A percentile compares a stretch with the other conserved stretches of the same genome.
Conservation (phyloP, 495 filamentous ascomycete genomes). For the Penicillium manginii region DNA sequence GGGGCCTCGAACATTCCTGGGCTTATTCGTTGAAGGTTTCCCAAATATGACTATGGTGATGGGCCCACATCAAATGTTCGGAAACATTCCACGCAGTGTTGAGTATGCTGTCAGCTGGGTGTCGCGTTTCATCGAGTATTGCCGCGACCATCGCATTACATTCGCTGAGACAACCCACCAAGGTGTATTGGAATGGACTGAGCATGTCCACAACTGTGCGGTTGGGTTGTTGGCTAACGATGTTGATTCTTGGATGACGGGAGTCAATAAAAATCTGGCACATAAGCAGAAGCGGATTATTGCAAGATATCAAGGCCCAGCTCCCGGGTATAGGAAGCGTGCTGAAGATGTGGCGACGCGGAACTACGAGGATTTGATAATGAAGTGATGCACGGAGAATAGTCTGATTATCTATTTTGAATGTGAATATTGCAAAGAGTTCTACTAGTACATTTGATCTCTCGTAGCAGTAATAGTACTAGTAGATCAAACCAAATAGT, state of each 20-base stretch:
- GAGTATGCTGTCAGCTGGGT: constrained; percentile 15
- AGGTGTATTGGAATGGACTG: constrained; percentile 27
- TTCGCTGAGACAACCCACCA: constrained; percentile 20
- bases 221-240: constrained; percentile 41
- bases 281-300: constrained; percentile 40
- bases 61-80: constrained; percentile 16
- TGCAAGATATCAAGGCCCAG: constrained; percentile 34
- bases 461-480: too few relatives aligned
- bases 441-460: too few relatives aligned
- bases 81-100: constrained; percentile 16
- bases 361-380: constrained; percentile 22
- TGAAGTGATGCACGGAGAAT: constrained; percentile 11
- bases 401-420: neutral
- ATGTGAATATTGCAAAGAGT: neutral
- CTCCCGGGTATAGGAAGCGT: constrained; percentile 26
- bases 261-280: constrained; percentile 40
- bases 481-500: too few relatives aligned
- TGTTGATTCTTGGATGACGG: constrained; percentile 46
- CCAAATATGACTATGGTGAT: constrained; percentile 22
- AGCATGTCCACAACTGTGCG: constrained; percentile 30
- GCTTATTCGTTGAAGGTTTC: constrained; percentile 7
- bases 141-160: constrained; percentile 13
- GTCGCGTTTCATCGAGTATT: constrained; percentile 18
- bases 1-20: constrained; percentile 20
- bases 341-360: constrained; percentile 26